phyloP scores from a whole-genome alignment of 2,329 filamentous ascomycete species.

The Podosphaera xanthii region DNA sequence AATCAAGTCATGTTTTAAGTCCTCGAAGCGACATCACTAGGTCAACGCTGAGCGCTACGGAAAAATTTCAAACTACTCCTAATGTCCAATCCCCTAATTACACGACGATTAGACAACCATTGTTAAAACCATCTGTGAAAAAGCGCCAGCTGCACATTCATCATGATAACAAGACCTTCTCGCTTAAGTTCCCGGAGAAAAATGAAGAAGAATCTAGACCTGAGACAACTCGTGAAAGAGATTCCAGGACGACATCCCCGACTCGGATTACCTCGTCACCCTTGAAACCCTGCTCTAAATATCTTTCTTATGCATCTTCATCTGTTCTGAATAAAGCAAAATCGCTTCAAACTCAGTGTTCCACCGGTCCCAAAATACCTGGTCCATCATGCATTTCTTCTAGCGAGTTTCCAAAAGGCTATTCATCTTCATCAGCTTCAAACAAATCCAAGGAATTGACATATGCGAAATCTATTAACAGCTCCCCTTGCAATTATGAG shows the following conservation, averaged over 20 bases:
- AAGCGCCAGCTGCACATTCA: slow-evolving; percentile 15
- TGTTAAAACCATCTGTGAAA: slow-evolving; percentile 10
- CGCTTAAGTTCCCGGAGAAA: slow-evolving; percentile 5
- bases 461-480: slow-evolving; percentile 14
- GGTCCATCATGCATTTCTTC: background rate
- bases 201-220: background rate
- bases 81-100: slow-evolving; percentile 6
- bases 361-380: background rate
- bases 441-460: slow-evolving; percentile 9
- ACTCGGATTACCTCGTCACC: background rate
- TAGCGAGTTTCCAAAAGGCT: background rate
- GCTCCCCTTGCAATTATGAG: slow-evolving; percentile 15
- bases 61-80: slow-evolving; percentile 6
- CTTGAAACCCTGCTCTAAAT: background rate
- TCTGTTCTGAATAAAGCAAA: background rate
- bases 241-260: slow-evolving; percentile 2
- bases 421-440: slow-evolving; percentile 9
- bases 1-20: slow-evolving; percentile 14
- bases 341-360: background rate
- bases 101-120: slow-evolving; percentile 8
- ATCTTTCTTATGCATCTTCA: background rate
- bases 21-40: slow-evolving; percentile 6
- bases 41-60: slow-evolving; percentile 4
- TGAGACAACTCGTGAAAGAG: background rate
- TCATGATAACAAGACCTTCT: slow-evolving; percentile 16